Base-by-base conservation (phyloP, 2,329 filamentous ascomycete species). In the Pestalotiopsis fici region DNA sequence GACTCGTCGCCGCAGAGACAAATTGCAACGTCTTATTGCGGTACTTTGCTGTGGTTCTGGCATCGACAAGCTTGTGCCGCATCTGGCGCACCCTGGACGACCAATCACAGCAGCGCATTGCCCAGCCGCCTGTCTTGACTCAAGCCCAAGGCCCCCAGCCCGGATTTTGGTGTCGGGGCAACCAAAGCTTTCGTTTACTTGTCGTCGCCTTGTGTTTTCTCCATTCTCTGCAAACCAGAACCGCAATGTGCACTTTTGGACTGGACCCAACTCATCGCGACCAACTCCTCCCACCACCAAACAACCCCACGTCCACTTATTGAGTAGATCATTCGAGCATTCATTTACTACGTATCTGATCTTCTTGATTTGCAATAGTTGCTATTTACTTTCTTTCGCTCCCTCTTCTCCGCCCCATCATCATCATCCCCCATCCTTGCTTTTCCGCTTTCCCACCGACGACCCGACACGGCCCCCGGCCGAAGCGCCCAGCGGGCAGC, bases 111-210 rank as follows among this genome's bases (percentile, higher is more conserved):
- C 9, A 18, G 37, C 21, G 13, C 15, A 28, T 21, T 35, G 15
- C 37, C 59, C 59, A 62, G 59, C 59, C 59, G 59, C 59, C 35
- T 23, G 37, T 35, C 59, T 43, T 50, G 43, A 50, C 43, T 25
- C 37, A 35, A 27, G 55, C 18, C 43, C 18, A 21, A 21, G 25
- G 21, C 21, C 50, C 59, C 62, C 62, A 64, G 63, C 63, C 63
- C 63, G 59, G 61, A 55, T 64, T 64, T 64, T 64, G 61, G 63
- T 65, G 50, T 65, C 63, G 63, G 63, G 63, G 63, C 63, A 65
- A 65, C 63, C 63, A 65, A 50, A 28, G 43, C 50, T 59, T 65
- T 65, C 63, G 63, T 65, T 65, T 65, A 65, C 63, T 65, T 65
- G 63, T 18, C 47, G 59, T 25, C 43, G n/a, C 56, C 23, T 25